phyloP scores from a whole-genome alignment of 2,329 filamentous ascomycete species.

The Clonostachys chloroleuca region DNA sequence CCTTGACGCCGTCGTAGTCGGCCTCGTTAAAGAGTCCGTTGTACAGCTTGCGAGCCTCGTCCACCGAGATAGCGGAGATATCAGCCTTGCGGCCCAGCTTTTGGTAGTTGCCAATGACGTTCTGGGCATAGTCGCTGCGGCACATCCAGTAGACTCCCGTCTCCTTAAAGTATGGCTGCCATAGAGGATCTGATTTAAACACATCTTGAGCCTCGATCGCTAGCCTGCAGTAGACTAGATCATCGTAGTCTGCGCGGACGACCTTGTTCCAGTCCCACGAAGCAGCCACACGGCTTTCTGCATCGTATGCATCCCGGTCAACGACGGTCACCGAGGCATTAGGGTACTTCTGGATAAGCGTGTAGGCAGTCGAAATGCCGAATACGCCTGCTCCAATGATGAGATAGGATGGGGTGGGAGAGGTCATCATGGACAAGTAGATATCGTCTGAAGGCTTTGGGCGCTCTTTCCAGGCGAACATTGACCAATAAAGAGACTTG shows the following conservation, averaged over 20 bases:
- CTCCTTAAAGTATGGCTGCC: constrained; percentile 52
- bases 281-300: constrained; percentile 46
- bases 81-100: constrained; percentile 31
- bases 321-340: constrained; percentile 49
- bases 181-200: constrained; percentile 54
- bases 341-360: constrained; percentile 48
- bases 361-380: constrained; percentile 61
- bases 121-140: constrained; percentile 40
- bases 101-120: constrained; percentile 50
- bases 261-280: constrained; percentile 75
- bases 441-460: background rate
- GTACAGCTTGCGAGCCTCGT: constrained; percentile 44
- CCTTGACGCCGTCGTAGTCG: constrained; percentile 53
- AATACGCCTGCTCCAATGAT: constrained; percentile 65
- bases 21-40: constrained; percentile 55
- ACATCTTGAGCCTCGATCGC: constrained; percentile 62
- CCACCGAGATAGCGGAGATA: constrained; percentile 36
- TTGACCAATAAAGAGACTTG: too few relatives aligned
- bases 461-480: too few relatives aligned
- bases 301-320: constrained; percentile 49
- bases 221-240: constrained; percentile 58
- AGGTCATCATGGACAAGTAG: background rate
- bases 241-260: constrained; percentile 64
- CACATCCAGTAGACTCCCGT: constrained; percentile 56
- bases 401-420: constrained; percentile 32